These are phyloP conservation scores for Barbarea vulgaris DNA, from an alignment of 345 rosid genomes.

Conservation along the genomic window DNA sequence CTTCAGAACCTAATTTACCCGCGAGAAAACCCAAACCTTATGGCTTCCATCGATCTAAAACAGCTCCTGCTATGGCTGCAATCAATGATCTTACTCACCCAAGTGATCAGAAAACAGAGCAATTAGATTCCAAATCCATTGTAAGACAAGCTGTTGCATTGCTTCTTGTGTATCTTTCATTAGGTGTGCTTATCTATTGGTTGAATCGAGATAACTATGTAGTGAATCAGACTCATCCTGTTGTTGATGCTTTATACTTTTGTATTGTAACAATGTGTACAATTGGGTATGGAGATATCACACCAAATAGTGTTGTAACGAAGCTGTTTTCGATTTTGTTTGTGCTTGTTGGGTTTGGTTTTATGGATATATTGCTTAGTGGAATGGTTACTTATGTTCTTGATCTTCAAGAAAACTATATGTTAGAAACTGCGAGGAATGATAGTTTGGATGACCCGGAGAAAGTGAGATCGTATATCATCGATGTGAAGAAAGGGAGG, in stretches of 20 bases:
- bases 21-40: constrained; percentile 41
- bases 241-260: constrained; percentile 90
- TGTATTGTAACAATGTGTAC: constrained; percentile 97
- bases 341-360: constrained; percentile 87
- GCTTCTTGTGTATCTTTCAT: constrained; percentile 59
- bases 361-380: constrained; percentile 70
- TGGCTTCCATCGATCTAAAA: constrained; percentile 69
- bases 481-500: constrained; percentile 91
- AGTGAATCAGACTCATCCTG: constrained; percentile 69
- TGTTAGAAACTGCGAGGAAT: constrained; percentile 55
- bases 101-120: constrained; percentile 48
- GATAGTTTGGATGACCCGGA: constrained; percentile 40
- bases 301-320: constrained; percentile 58
- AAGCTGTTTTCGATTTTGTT: constrained; percentile 83
- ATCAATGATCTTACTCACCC: constrained; percentile 52
- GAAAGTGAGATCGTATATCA: constrained; percentile 51
- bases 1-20: constrained; percentile 44
- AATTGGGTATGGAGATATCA: constrained; percentile 91
- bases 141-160: constrained; percentile 58
- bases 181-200: constrained; percentile 76
- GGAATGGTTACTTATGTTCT: constrained; percentile 87
- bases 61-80: constrained; percentile 84
- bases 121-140: constrained; percentile 50
- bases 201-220: constrained; percentile 53
- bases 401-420: constrained; percentile 82